These are phyloP conservation scores for Wallacemonas sp. DNA, from an alignment of 208 protist species.

Conservation along the genomic window DNA sequence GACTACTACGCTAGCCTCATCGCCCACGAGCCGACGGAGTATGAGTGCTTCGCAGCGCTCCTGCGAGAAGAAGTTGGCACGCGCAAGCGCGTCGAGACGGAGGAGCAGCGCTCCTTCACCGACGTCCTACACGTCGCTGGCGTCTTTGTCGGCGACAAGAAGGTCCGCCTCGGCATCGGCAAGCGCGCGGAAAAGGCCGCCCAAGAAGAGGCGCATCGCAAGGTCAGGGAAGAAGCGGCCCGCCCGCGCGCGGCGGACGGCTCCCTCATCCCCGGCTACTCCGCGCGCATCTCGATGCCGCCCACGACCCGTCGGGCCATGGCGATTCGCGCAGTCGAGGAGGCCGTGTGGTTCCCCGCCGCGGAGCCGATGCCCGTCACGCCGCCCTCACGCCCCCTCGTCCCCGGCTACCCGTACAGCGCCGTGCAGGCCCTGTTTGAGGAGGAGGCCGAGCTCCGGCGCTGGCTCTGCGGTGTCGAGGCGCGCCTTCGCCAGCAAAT, in stretches of 20 bases:
- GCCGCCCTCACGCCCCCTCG: slow-evolving; percentile 25
- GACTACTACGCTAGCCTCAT: slow-evolving; percentile 71
- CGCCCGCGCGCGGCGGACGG: neutral
- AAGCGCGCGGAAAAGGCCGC: slow-evolving; percentile 4
- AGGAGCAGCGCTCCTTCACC: slow-evolving; percentile 30
- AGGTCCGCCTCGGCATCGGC: slow-evolving; percentile 18
- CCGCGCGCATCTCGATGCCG: slow-evolving; percentile 20
- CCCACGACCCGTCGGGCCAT: slow-evolving; percentile 30
- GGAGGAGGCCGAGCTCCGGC: slow-evolving; percentile 74
- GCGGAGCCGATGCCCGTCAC: slow-evolving; percentile 30
- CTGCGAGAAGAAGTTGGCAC: slow-evolving; percentile 57
- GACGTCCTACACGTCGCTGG: slow-evolving; percentile 68
- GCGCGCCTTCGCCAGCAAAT: slow-evolving; percentile 44
- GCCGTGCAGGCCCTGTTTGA: slow-evolving; percentile 46
- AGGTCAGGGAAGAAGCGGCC: slow-evolving; percentile 11
- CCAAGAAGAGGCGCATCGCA: slow-evolving; percentile 5
- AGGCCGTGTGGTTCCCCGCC: slow-evolving; percentile 54
- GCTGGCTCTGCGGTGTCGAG: slow-evolving; percentile 68
- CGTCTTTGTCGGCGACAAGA: slow-evolving; percentile 67
- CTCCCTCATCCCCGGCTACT: slow-evolving; percentile 1
- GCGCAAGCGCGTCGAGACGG: slow-evolving; percentile 52
- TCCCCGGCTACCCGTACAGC: slow-evolving; percentile 49
- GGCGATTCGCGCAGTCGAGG: slow-evolving; percentile 41
- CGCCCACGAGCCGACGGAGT: slow-evolving; percentile 29
- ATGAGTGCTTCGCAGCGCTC: slow-evolving; percentile 54